These are phyloP conservation scores for Globisporangium camurandrum DNA, from an alignment of 352 stramenopile genomes.

Conservation along the genomic window DNA sequence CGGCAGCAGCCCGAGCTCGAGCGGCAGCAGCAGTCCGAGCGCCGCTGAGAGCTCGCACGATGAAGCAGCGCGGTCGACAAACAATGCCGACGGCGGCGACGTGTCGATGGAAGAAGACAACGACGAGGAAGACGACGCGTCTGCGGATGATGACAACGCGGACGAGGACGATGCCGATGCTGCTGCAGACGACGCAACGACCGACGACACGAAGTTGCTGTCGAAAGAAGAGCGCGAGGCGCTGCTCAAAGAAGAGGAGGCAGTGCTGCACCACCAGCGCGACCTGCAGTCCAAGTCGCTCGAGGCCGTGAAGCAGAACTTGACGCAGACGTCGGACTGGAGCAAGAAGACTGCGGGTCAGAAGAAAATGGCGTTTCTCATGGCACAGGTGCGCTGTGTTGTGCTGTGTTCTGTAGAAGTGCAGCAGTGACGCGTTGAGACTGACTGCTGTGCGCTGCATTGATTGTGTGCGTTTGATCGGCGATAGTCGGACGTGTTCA, in stretches of 20 bases:
- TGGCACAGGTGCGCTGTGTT: constrained; percentile 55
- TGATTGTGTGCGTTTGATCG: neutral
- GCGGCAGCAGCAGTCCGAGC: constrained; percentile 21
- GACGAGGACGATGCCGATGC: constrained; percentile 28
- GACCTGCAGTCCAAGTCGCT: constrained; percentile 71
- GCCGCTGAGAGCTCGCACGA: constrained; percentile 12
- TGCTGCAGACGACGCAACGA: constrained; percentile 13
- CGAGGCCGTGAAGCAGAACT: constrained; percentile 52
- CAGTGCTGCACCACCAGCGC: constrained; percentile 63
- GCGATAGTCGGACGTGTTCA: constrained; percentile 74
- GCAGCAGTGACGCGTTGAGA: neutral
- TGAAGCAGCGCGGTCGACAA: constrained; percentile 9
- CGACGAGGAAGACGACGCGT: constrained; percentile 18
- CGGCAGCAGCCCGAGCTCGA: constrained; percentile 14
- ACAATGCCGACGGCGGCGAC: constrained; percentile 11
- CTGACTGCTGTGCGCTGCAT: neutral
- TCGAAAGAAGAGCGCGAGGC: constrained; percentile 51
- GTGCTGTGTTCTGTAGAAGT: neutral
- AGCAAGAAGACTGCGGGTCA: constrained; percentile 38
- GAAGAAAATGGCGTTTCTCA: constrained; percentile 83
- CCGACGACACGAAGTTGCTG: constrained; percentile 31
- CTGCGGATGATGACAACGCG: constrained; percentile 16
- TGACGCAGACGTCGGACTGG: constrained; percentile 48
- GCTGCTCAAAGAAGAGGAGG: constrained; percentile 60
- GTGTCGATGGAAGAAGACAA: constrained; percentile 22